phyloP scores from a whole-genome alignment of 768 basidiomycete genomes.

The Rhizopogon rudus region DNA sequence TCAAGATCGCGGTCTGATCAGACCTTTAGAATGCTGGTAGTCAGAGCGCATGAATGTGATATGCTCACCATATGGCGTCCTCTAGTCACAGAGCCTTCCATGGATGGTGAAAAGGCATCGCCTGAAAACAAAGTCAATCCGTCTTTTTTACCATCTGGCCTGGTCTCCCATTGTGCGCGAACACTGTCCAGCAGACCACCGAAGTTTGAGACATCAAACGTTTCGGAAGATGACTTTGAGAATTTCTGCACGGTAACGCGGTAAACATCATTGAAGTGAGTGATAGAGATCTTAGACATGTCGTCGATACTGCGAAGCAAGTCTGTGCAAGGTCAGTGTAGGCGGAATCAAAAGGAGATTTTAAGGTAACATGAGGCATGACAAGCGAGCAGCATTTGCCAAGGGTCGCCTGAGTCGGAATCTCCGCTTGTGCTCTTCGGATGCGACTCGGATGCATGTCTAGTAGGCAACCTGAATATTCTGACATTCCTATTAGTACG shows the following conservation, averaged over 20 bases:
- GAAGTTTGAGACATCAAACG: constrained; percentile 88
- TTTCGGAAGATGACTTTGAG: constrained; percentile 42
- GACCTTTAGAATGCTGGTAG: neutral
- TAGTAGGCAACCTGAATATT: too few relatives aligned
- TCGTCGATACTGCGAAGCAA: constrained; percentile 5
- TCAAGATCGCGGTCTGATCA: constrained; percentile 54
- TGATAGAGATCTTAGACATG: constrained; percentile 39
- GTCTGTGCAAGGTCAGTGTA: too few relatives aligned
- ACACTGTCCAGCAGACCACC: constrained; percentile 63
- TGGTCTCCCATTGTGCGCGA: constrained; percentile 49
- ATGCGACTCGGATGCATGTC: too few relatives aligned
- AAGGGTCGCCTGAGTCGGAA: too few relatives aligned
- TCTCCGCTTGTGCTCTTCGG: too few relatives aligned
- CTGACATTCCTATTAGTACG: too few relatives aligned
- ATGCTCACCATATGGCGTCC: constrained; percentile 84
- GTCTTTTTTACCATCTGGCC: constrained; percentile 49
- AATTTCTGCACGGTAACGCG: constrained; percentile 74
- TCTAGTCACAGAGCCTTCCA: constrained; percentile 83
- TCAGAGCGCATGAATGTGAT: neutral
- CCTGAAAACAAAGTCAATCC: constrained; percentile 86
- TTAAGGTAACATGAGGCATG: too few relatives aligned
- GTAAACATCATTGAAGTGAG: constrained; percentile 85
- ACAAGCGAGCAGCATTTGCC: too few relatives aligned
- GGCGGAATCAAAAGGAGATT: too few relatives aligned
- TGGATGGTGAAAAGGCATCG: constrained; percentile 82